Evolutionary conservation across 768 basidiomycete species (phyloP).

Genomic region (Agaricus bisporus): DNA sequence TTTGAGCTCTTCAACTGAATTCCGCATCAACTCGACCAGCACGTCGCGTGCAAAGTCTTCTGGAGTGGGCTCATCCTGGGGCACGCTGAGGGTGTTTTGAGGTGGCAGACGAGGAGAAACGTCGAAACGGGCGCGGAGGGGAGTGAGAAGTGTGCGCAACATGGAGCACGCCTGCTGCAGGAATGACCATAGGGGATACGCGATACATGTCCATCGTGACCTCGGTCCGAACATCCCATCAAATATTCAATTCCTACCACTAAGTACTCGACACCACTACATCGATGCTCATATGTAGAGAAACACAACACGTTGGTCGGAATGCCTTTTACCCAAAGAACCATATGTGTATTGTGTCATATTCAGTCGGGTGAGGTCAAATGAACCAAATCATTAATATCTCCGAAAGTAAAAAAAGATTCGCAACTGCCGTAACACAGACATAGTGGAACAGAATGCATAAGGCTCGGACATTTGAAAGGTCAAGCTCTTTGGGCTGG

Average conservation of each 20-base stretch:
- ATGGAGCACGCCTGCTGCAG: constrained; percentile 24
- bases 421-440: constrained; percentile 81
- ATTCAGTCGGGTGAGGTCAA: no score
- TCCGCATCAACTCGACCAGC: constrained; percentile 64
- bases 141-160: constrained; percentile 55
- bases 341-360: no score
- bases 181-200: constrained; percentile 1
- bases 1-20: constrained; percentile 66
- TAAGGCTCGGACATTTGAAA: constrained; percentile 62
- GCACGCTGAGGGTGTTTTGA: constrained; percentile 19
- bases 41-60: constrained; percentile 75
- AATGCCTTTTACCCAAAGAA: no score
- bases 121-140: constrained; percentile 52
- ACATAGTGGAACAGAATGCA: constrained; percentile 77
- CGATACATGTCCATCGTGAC: no score
- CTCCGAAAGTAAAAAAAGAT: constrained; percentile 69
- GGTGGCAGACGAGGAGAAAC: constrained; percentile 26
- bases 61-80: constrained; percentile 42
- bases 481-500: constrained; percentile 57
- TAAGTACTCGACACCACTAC: no score
- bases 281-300: no score
- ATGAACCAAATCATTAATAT: constrained; percentile 2
- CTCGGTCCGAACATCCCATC: no score
- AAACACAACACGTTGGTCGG: no score
- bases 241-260: no score